Evolutionary conservation across 352 stramenopile genomes (phyloP), one percentile per base, ranked within the genome.

Genomic region (Phytophthora syringae): DNA sequence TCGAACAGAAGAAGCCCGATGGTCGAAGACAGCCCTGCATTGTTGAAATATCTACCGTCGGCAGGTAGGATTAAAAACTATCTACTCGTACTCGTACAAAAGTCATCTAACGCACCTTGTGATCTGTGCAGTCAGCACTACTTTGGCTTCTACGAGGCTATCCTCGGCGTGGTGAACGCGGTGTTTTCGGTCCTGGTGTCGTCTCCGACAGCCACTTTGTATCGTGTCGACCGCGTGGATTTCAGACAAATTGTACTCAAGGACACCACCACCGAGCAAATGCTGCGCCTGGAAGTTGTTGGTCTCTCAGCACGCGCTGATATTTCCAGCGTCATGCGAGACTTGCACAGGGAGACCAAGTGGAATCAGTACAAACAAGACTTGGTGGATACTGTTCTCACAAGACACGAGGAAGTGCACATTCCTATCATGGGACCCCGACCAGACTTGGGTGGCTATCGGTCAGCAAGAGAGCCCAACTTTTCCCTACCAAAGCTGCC

Each of bases 211-310:
- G 78, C 76, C 11, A 72, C 85, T 5, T 54, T 92, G 44, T 92
- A 90, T 51, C 78, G 82, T 10, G 57, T 92, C 7, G 84, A 92
- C 43, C 81, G 84, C n/a, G 70, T 81, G 2, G 84, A 90, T 39
- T 90, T 92, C 34, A 76, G 84, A 10, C 81, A 90, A 50, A 80
- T 76, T 30, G 56, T 86, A 12, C 67, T 91, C 3, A 90, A 89
- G 39, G 84, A 92, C 44, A 0, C 56, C 0, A 45, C 69, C 24
- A 86, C 77, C 0, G 82, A 90, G n/a, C 62, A 80, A 18, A 45
- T 78, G 9, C 54, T 92, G 12, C 66, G 78, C 0, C 55, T 52
- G n/a, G 82, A 90, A 57, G 70, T 75, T 1, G 40, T 74, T 10
- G 65, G 67, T 13, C 64, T 92, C 4, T 60, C 64, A 5, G 65